Evolutionary conservation across 139 green algal genomes (phyloP), one percentile per base, ranked within the genome.

Genomic region (Closterium sp.): DNA sequence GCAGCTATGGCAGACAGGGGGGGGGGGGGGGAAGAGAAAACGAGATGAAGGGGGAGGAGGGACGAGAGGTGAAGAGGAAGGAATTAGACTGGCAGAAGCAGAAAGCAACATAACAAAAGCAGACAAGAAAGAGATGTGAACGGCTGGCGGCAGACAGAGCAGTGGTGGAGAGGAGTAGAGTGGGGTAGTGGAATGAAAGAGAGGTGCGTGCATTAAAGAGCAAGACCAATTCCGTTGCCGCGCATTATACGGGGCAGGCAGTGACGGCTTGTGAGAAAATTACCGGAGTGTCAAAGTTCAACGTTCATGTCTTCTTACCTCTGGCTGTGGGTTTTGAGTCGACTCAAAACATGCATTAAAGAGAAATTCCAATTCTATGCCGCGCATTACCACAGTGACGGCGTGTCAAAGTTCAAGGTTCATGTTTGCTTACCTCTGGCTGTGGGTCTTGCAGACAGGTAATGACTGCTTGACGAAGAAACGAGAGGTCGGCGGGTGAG

Each of bases 1-100:
- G 95, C 22, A 97, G 96, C 50, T 97, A 95, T 84, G 62, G 10
- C 62, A 79, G 62, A 13, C 27, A 6, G 62, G 17, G 13, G n/a
- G n/a, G n/a, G n/a, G n/a, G n/a, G n/a, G n/a, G n/a, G n/a, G n/a
- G n/a, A n/a, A n/a, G 10, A 79, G 17, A 27, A 0, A 79, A 79
- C 13, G 62, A 6, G 1, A 27, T 22, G 13, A 22, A 22, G 9
- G 62, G 13, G 62, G 10, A 4, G 10, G 62, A 21, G 4, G 50
- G 50, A 11, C 10, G 13, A 19, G 62, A 24, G 13, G 62, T 4
- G 62, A 79, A 79, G 10, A 6, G 62, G 62, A 22, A 24, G 62
- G 13, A 62, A 79, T 27, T 79, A 13, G 0, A 27, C 62, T 2
- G 17, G 13, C 19, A 79, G 62, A 79, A 27, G 19, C 17, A 79